These are phyloP conservation scores for Steccherinum ochraceum DNA, from an alignment of 768 basidiomycete genomes.

Conservation along the genomic window DNA sequence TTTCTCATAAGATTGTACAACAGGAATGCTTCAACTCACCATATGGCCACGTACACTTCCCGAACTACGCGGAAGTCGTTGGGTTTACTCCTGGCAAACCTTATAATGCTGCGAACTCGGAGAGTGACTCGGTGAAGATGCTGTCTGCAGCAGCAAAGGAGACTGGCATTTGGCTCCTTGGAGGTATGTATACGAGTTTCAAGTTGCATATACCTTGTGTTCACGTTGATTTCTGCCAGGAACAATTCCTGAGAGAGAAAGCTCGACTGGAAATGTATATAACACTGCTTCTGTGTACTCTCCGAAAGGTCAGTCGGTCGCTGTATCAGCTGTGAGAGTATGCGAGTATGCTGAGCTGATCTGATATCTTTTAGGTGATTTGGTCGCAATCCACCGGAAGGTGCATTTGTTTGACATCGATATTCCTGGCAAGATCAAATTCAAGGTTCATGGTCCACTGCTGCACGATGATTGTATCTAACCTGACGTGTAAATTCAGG, in stretches of 20 bases:
- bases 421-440: constrained; percentile 86
- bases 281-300: constrained; percentile 93
- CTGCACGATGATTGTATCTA: no score
- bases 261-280: constrained; percentile 60
- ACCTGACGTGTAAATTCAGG: constrained; percentile 37
- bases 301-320: constrained; percentile 61
- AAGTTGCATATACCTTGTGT: background rate
- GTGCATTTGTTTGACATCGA: constrained; percentile 98
- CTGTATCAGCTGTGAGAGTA: no score
- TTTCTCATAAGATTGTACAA: background rate
- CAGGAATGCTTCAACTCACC: constrained; percentile 90
- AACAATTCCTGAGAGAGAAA: constrained; percentile 85
- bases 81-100: constrained; percentile 49
- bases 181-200: constrained; percentile 43
- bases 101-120: constrained; percentile 48
- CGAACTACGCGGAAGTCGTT: constrained; percentile 77
- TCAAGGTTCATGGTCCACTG: constrained; percentile 49
- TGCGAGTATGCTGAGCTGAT: constrained; percentile 1
- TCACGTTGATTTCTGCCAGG: constrained; percentile 41
- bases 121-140: constrained; percentile 76
- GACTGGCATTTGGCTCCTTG: constrained; percentile 82
- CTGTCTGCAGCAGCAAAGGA: constrained; percentile 78
- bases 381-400: constrained; percentile 88
- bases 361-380: constrained; percentile 47
- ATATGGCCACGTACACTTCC: constrained; percentile 76